Conservation (phyloP, 495 filamentous ascomycete genomes). For the Xylaria flabelliformis region DNA sequence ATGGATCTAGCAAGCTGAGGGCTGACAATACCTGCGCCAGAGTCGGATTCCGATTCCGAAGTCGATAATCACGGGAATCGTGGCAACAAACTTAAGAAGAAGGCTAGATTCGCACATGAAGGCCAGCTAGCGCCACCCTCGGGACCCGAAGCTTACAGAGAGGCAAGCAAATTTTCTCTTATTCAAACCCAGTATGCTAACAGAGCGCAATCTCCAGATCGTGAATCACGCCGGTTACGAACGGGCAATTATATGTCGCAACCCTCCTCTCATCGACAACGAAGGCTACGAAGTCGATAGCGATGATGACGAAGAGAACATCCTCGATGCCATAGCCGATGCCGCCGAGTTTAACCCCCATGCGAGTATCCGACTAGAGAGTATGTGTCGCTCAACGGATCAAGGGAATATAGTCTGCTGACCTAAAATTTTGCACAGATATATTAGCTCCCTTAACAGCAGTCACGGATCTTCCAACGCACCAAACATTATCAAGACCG, state of each 20-base stretch:
- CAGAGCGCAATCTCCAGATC: constrained; percentile 55
- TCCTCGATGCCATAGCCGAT: constrained; percentile 67
- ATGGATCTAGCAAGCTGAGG: not conserved
- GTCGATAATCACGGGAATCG: constrained; percentile 84
- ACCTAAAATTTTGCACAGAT: constrained; percentile 56
- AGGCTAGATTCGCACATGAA: constrained; percentile 78
- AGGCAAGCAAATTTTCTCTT: constrained; percentile 58
- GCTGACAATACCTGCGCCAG: constrained; percentile 50
- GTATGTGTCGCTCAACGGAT: constrained; percentile 56
- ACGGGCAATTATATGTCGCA: constrained; percentile 81
- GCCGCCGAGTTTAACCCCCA: constrained; percentile 85
- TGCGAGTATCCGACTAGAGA: constrained; percentile 78
- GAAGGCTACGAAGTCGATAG: constrained; percentile 86
- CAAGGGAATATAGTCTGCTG: constrained; percentile 25
- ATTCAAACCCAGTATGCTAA: constrained; percentile 23
- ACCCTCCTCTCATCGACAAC: constrained; percentile 77
- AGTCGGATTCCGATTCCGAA: constrained; percentile 84
- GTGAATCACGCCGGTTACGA: constrained; percentile 85
- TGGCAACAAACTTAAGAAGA: constrained; percentile 87
- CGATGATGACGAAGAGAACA: constrained; percentile 73
- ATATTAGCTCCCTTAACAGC: constrained; percentile 86
- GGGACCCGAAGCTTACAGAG: constrained; percentile 81
- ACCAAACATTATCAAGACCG: constrained; percentile 82
- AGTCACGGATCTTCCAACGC: constrained; percentile 80
- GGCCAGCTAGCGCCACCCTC: constrained; percentile 73